Base-by-base conservation (phyloP, 176 grass and related monocot genomes). In the Ampelocalamus luodianensis region DNA sequence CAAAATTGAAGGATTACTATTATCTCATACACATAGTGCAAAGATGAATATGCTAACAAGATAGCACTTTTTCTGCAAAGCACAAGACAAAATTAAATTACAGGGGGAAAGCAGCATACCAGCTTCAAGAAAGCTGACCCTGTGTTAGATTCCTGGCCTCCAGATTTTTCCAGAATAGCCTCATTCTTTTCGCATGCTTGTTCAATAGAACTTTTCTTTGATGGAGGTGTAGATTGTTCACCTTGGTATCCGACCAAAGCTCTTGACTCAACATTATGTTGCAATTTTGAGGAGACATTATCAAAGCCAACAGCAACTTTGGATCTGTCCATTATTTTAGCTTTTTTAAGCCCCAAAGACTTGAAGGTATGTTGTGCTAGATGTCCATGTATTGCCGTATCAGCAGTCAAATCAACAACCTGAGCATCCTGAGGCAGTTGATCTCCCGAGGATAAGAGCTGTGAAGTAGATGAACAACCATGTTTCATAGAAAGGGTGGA, bases 91-190 rank as follows among this genome's bases (percentile, higher is more conserved):
- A 44, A 68, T 61, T 56, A 56, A 90, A 82, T 49, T 44, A 61
- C n/a, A 79, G 67, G 39, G 32, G 71, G n/a, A n/a, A 43, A 79
- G 55, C n/a, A 83, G 8, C 50, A 80, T 90, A 98, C 95, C 93
- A 92, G 68, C 42, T 85, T 87, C 77, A 98, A 87, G 73, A 95
- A 98, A 71, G 85, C 78, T 89, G 77, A 14, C 69, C 91, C 96
- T 81, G 78, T 80, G 53, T 82, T 92, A 79, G 79, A 79, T 66
- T 82, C 86, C 65, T 86, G 85, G 34, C 80, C 83, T 48, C 75
- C 70, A 71, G 85, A 85, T 68, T 83, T 86, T 80, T 74, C 82
- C 64, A 60, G 34, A 46, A 46, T 85, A 70, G 8, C 68, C 76
- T 93, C 71, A 79, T 81, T 88, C 55, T 81, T 93, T 87, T 74